Evolutionary conservation across 768 basidiomycete genomes (phyloP).

Genomic region (Auricularia heimuer): DNA sequence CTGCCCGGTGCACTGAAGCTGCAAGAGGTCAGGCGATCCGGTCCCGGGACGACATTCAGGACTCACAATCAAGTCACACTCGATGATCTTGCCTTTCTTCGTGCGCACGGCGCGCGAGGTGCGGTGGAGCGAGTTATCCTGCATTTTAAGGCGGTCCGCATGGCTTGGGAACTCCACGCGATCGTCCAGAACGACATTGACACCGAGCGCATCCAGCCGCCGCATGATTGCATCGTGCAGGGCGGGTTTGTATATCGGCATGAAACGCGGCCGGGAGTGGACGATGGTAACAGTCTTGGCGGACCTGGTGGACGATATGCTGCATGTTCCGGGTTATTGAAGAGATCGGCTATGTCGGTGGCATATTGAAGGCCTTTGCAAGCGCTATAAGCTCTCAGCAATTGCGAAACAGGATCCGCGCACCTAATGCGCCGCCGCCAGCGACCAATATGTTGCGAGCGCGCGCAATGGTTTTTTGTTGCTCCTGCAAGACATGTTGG

Average conservation of each 20-base stretch:
- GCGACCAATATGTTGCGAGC: background rate
- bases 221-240: background rate
- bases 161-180: background rate
- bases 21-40: background rate
- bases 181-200: background rate
- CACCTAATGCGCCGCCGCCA: background rate
- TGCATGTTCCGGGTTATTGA: constrained; percentile 1
- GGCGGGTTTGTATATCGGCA: background rate
- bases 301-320: background rate
- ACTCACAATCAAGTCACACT: background rate
- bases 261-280: background rate
- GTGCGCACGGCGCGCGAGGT: background rate
- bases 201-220: background rate
- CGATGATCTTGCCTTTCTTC: background rate
- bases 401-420: background rate
- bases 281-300: background rate
- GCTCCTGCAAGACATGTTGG: background rate
- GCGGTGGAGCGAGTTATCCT: background rate
- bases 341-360: background rate
- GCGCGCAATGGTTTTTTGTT: background rate
- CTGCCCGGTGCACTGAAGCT: background rate
- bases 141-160: background rate
- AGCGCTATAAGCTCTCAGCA: background rate
- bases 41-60: background rate
- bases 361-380: background rate